These are phyloP conservation scores for Stephania yunnanensis DNA, from an alignment of 164 flowering plant genomes.

Conservation along the genomic window DNA sequence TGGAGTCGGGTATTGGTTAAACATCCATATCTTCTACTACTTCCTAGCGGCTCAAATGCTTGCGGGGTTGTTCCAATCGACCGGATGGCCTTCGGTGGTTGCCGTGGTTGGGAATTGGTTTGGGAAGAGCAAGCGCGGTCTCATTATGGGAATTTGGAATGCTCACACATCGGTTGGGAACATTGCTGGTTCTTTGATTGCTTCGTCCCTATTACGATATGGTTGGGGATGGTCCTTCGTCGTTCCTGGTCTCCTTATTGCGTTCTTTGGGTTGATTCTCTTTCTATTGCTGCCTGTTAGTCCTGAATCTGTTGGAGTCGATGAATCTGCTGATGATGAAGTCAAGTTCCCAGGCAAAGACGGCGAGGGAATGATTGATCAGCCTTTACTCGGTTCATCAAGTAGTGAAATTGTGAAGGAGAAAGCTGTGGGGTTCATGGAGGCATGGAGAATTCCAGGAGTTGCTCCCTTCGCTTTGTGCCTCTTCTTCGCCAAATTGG, in stretches of 20 bases:
- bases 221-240: constrained; percentile 99
- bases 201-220: constrained; percentile 58
- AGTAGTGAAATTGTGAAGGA: constrained; percentile 18
- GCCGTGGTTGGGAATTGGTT: constrained; percentile 98
- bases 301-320: constrained; percentile 63
- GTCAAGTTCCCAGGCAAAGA: constrained; percentile 31
- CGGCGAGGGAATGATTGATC: constrained; percentile 27
- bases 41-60: constrained; percentile 65
- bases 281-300: constrained; percentile 65
- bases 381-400: constrained; percentile 40
- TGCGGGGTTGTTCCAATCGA: constrained; percentile 86
- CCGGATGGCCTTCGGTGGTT: constrained; percentile 98
- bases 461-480: constrained; percentile 89
- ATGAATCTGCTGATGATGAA: too few relatives aligned
- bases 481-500: constrained; percentile 92
- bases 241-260: constrained; percentile 73
- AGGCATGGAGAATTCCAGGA: constrained; percentile 96
- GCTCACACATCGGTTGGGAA: constrained; percentile 94
- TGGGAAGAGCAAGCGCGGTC: constrained; percentile 82
- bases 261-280: constrained; percentile 47
- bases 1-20: constrained; percentile 80
- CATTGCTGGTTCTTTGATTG: constrained; percentile 78
- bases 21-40: constrained; percentile 63
- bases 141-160: constrained; percentile 97
- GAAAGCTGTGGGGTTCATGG: constrained; percentile 67